Base-by-base conservation (phyloP, 306 rosid species). In the Carpinus viminea region DNA sequence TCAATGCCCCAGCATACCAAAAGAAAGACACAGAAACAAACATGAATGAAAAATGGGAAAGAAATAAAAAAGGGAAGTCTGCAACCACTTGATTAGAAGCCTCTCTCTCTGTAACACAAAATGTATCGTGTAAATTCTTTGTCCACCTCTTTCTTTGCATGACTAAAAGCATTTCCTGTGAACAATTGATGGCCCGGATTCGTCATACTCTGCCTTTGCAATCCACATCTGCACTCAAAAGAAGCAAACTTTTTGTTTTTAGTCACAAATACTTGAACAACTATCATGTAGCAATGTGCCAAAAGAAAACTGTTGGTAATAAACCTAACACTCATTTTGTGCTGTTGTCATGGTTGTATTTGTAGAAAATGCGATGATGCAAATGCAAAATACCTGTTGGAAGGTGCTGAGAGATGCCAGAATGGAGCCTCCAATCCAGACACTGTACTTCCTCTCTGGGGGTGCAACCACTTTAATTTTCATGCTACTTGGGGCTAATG, bases 381-480 rank as follows among this genome's bases (percentile, higher is more conserved):
- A 21, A 46, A 66, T 57, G 50, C 31, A 73, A 15, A 36, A 13
- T 90, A 94, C 98, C 98, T 94, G 98, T 87, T 94, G 98, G 97
- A 94, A 94, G 86, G 98, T 94, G 90, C 97, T 94, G 88, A 94
- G 98, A 71, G 98, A 94, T 38, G 98, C 98, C 85, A 94, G 87
- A 77, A 94, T 94, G 82, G 98, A 94, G 78, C 98, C 98, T 75
- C 98, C 98, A 65, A 94, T 94, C 97, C 97, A 92, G 81, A 92
- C 98, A 86, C 98, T 94, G 75, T 94, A 94, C 87, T 94, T 94
- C 83, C 98, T 87, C 89, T 94, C 98, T 0, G 98, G 98, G 3
- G 98, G 98, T 52, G 98, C 98, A 3, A 94, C 98, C 38, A 92
- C 98, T 86, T 94, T 94, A 78, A 94, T 92, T 77, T 90, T 92